Evolutionary conservation across 1,139 yeast genomes (phyloP), one percentile per base, ranked within the genome.

Genomic region (Kodamaea plutei): DNA sequence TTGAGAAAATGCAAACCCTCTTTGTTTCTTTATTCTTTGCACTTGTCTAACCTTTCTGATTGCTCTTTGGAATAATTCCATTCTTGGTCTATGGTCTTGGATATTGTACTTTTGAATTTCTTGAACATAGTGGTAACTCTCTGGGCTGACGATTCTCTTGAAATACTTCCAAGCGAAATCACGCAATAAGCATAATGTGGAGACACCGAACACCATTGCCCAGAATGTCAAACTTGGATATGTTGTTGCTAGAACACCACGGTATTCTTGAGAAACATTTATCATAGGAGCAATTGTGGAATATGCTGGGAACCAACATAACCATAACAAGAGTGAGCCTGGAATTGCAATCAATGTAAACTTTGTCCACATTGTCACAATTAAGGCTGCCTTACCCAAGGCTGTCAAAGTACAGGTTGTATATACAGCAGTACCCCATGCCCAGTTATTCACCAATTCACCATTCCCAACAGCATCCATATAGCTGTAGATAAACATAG

Each of bases 1-100:
- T 58, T 91, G 98, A 3, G 97, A 88, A 50, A 91, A 93, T 2
- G 99, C 99, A 69, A 87, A 93, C 12, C 98, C 98, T 60, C 98
- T 81, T 63, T 91, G 98, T 52, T 91, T 93, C 54, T 94, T 85
- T 83, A 91, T 89, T 58, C 99, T 76, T 58, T 91, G 96, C 21
- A 93, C 97, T 58, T 93, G 98, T 58, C 99, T 81, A 24, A 91
- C 97, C 54, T 89, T 91, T 52, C 97, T 75, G 37, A 93, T 91
- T 5, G 98, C 96, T 58, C 84, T 88, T 56, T 93, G 98, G 69
- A 93, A 93, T 43, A 89, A 95, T 45, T 88, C 95, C 77, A 89
- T 80, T 47, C 96, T 77, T 13, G 99, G 98, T 45, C 96, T 73
- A 56, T 84, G 84, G 53, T 91, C 96, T 43, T 85, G 94, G 40